Conservation (phyloP, 169 alveolate genomes). For the Toxoplasma gondii region DNA sequence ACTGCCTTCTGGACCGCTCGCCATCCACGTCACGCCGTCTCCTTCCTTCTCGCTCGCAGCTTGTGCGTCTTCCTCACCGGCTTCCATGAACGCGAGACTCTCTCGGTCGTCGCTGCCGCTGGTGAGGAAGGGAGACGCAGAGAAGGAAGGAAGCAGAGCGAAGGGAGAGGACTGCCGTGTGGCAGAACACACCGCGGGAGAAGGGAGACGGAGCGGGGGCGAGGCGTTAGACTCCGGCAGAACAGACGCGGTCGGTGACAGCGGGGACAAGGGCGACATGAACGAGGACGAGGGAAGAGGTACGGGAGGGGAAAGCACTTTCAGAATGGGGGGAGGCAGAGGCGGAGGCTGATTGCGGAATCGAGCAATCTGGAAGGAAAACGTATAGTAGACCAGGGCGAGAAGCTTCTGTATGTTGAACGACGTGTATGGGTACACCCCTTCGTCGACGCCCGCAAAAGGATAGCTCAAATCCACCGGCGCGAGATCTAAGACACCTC, state of each 20-base stretch:
- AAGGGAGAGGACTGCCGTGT: not conserved
- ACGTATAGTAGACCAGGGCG: constrained; percentile 35
- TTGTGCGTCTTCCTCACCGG: not conserved
- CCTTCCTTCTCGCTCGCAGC: not conserved
- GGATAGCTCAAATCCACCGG: constrained; percentile 48
- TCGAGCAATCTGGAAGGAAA: constrained; percentile 31
- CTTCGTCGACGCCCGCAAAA: constrained; percentile 42
- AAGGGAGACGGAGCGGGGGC: not conserved
- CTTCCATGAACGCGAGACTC: not conserved
- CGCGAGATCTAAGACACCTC: constrained; percentile 46
- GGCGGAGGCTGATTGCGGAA: constrained; percentile 44
- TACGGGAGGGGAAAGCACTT: constrained; percentile 12
- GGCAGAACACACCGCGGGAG: not conserved
- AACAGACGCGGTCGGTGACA: not conserved
- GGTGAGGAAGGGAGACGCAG: not conserved
- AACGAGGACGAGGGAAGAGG: not conserved
- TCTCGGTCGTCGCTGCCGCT: not conserved
- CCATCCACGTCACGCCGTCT: not conserved
- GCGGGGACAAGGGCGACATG: not conserved
- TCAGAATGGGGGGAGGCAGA: constrained; percentile 20
- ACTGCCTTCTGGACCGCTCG: not conserved
- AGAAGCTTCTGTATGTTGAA: constrained; percentile 38
- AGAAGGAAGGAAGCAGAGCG: not conserved
- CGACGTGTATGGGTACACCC: constrained; percentile 34
- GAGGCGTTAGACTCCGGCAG: not conserved